A percentile compares a stretch with the other conserved stretches of the same genome.
Conservation (phyloP, 75 land plant genomes). For the Selaginella moellendorffii region DNA sequence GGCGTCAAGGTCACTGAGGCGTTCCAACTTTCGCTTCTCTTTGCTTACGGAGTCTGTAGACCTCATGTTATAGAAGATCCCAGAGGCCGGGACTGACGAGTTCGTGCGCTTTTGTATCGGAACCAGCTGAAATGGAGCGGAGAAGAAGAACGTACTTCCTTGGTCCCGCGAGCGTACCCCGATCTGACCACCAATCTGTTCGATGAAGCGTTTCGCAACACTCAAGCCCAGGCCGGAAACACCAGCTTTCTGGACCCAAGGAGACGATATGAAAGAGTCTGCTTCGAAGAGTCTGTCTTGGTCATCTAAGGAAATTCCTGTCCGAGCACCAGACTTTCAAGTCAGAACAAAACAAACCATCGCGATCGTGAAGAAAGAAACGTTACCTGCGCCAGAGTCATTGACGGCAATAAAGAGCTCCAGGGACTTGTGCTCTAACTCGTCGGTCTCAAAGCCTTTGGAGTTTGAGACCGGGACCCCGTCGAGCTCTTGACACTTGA, state of each 20-base stretch:
- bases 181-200: slow-evolving; percentile 26
- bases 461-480: background rate
- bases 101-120: slow-evolving; percentile 11
- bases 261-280: slow-evolving; percentile 19
- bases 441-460: background rate
- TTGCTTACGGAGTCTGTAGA: background rate
- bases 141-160: slow-evolving; percentile 29
- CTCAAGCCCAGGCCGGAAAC: slow-evolving; percentile 29
- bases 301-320: slow-evolving; percentile 25
- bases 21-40: background rate
- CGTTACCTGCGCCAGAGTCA: slow-evolving; percentile 26
- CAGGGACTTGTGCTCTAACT: slow-evolving; percentile 13
- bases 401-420: slow-evolving; percentile 26
- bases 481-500: background rate
- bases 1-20: background rate
- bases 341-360: background rate
- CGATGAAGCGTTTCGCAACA: slow-evolving; percentile 30
- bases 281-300: slow-evolving; percentile 26
- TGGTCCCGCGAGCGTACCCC: slow-evolving; percentile 22
- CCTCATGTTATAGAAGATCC: background rate
- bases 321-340: background rate
- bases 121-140: slow-evolving; percentile 21
- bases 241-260: slow-evolving; percentile 17
- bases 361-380: background rate
- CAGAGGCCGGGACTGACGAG: slow-evolving; percentile 7